These are phyloP conservation scores for Mycena leptocephala DNA, from an alignment of 768 basidiomycete species.

Conservation along the genomic window DNA sequence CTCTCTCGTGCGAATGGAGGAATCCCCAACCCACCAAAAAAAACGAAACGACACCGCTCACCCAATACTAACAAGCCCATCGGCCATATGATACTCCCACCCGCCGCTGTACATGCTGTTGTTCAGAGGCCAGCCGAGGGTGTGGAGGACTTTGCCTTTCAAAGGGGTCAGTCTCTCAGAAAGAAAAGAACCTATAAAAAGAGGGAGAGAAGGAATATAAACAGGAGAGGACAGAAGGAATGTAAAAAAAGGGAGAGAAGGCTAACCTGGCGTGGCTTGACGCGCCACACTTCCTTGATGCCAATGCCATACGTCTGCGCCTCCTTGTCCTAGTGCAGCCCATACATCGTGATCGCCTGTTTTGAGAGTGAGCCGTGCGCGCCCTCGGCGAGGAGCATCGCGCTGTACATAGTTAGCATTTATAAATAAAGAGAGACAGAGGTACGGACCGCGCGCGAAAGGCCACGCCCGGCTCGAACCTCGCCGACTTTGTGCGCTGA, in stretches of 20 bases:
- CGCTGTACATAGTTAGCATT: no score
- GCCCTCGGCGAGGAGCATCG: slow-evolving; percentile 95
- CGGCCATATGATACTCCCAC: slow-evolving; percentile 97
- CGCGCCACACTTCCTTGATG: slow-evolving; percentile 97
- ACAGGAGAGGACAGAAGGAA: neutral
- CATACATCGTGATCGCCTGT: slow-evolving; percentile 80
- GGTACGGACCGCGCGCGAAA: slow-evolving; percentile 95
- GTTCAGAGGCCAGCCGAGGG: slow-evolving; percentile 94
- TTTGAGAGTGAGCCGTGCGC: slow-evolving; percentile 95
- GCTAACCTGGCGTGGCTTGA: slow-evolving; percentile 75
- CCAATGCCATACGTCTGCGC: slow-evolving; percentile 98
- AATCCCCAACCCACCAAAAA: no score
- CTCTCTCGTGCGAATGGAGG: no score
- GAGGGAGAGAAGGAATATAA: neutral
- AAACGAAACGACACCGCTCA: no score
- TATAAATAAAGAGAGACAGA: no score
- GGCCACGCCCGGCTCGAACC: slow-evolving; percentile 97
- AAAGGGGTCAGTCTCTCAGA: no score
- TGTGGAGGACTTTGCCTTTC: slow-evolving; percentile 85
- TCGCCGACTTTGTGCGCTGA: slow-evolving; percentile 80
- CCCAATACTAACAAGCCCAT: slow-evolving; percentile 90
- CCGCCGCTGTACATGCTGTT: slow-evolving; percentile 91
- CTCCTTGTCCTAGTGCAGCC: slow-evolving; percentile 78
- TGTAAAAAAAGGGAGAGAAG: no score
- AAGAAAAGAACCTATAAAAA: neutral